phyloP scores from a whole-genome alignment of 495 filamentous ascomycete species.

The Tuber indicum region DNA sequence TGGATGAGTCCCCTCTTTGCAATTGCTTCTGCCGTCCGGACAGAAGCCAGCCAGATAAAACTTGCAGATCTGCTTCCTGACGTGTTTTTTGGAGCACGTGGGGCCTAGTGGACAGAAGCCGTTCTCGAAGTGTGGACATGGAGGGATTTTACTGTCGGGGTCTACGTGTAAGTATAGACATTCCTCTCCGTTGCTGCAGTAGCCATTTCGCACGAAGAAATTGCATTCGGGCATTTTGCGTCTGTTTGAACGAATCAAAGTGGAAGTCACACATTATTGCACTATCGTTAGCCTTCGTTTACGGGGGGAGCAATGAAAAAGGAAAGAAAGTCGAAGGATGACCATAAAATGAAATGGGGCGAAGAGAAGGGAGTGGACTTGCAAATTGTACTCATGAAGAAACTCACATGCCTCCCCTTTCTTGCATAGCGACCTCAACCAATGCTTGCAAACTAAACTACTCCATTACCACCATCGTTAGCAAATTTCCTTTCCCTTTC shows the following conservation, averaged over 20 bases:
- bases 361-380: slow-evolving; percentile 12
- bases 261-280: not conserved
- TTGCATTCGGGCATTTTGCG: slow-evolving; percentile 97
- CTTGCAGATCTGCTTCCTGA: slow-evolving; percentile 66
- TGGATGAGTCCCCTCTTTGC: slow-evolving; percentile 73
- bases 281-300: not conserved
- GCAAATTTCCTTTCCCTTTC: not conserved
- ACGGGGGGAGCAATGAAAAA: not conserved
- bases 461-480: slow-evolving; percentile 12
- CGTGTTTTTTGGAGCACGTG: slow-evolving; percentile 76
- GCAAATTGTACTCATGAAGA: slow-evolving; percentile 93
- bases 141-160: slow-evolving; percentile 67
- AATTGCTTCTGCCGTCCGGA: slow-evolving; percentile 65
- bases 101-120: slow-evolving; percentile 91
- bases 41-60: slow-evolving; percentile 94
- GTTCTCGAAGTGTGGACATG: slow-evolving; percentile 90
- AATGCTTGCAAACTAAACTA: slow-evolving; percentile 91
- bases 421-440: slow-evolving; percentile 93
- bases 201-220: slow-evolving; percentile 78
- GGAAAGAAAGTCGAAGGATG: not conserved
- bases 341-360: not conserved
- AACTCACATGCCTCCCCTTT: slow-evolving; percentile 95
- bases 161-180: slow-evolving; percentile 94
- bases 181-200: slow-evolving; percentile 93
- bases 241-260: slow-evolving; percentile 21